phyloP scores from a whole-genome alignment of 805 yeast species.

The Diddensiella transvaalensis region DNA sequence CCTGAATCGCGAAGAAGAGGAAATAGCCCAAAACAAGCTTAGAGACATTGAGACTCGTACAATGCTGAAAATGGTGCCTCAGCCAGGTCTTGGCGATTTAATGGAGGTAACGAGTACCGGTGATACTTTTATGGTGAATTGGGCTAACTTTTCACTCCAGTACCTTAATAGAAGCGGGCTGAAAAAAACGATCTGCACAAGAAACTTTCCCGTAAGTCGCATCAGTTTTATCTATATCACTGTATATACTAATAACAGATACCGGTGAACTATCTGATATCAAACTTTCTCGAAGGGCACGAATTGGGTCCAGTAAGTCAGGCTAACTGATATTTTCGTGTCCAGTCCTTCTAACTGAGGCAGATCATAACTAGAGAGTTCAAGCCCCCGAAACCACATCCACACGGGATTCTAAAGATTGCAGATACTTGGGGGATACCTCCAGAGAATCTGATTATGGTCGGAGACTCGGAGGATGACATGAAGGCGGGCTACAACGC shows the following conservation, averaged over 20 bases:
- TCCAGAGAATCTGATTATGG: conserved; percentile 55
- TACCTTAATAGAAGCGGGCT: conserved; percentile 32
- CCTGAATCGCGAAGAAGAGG: conserved; percentile 39
- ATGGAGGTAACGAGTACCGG: conserved; percentile 35
- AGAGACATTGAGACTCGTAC: conserved; percentile 57
- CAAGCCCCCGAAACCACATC: conserved; percentile 65
- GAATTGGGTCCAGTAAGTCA: conserved; percentile 42
- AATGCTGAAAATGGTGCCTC: conserved; percentile 52
- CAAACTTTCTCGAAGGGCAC: conserved; percentile 41
- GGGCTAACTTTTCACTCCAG: no score
- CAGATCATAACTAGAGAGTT: conserved; percentile 57
- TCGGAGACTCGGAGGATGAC: conserved; percentile 72
- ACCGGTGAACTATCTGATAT: conserved; percentile 53
- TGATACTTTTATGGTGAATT: not conserved
- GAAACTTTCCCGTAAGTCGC: conserved; percentile 43
- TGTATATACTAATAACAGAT: no score
- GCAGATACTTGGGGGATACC: conserved; percentile 44
- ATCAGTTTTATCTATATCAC: no score
- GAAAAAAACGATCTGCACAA: conserved; percentile 57
- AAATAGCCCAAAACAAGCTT: conserved; percentile 45
- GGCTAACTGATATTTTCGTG: not conserved
- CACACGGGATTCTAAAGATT: conserved; percentile 58
- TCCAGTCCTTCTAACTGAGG: not conserved
- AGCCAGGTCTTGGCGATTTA: conserved; percentile 44
- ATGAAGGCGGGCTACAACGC: conserved; percentile 62